phyloP scores from a whole-genome alignment of 2,329 filamentous ascomycete species.

The Laburnicola sp. region DNA sequence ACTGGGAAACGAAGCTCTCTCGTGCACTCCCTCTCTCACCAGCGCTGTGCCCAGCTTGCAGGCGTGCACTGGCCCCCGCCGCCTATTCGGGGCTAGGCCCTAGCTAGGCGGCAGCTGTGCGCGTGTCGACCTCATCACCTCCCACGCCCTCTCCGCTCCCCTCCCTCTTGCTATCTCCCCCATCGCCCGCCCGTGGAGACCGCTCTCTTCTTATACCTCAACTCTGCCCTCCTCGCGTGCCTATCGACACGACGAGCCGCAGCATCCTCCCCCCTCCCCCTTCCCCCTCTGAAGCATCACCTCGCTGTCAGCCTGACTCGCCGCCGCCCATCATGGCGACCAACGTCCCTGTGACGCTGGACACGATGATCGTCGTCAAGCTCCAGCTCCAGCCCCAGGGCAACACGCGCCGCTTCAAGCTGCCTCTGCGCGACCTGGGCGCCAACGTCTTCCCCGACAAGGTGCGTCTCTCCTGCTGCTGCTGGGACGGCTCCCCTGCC shows the following conservation, averaged over 20 bases:
- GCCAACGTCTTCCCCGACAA: constrained; percentile 75
- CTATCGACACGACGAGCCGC: neutral
- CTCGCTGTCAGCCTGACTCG: constrained; percentile 31
- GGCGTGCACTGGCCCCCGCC: too few relatives aligned
- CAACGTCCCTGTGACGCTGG: constrained; percentile 58
- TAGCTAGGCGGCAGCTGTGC: neutral
- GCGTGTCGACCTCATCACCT: neutral
- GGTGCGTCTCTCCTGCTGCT: constrained; percentile 61
- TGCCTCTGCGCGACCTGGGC: constrained; percentile 82
- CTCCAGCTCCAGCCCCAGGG: constrained; percentile 78
- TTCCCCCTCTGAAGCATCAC: constrained; percentile 6
- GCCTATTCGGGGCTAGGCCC: too few relatives aligned
- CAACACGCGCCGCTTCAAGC: constrained; percentile 78
- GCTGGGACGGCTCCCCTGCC: constrained; percentile 17
- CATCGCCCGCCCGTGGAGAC: neutral
- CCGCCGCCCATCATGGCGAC: constrained; percentile 44
- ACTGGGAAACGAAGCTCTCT: neutral
- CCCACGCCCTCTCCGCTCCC: constrained; percentile 1
- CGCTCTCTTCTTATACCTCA: neutral
- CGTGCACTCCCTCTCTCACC: neutral
- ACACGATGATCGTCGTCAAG: constrained; percentile 84
- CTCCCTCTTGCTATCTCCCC: neutral
- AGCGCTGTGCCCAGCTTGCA: constrained; percentile 1
- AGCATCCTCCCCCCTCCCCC: neutral
- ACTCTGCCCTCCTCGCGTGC: neutral